A percentile compares a stretch with the other conserved stretches of the same genome.
Conservation (phyloP, 352 stramenopile species). For the Phytophthora sp. region DNA sequence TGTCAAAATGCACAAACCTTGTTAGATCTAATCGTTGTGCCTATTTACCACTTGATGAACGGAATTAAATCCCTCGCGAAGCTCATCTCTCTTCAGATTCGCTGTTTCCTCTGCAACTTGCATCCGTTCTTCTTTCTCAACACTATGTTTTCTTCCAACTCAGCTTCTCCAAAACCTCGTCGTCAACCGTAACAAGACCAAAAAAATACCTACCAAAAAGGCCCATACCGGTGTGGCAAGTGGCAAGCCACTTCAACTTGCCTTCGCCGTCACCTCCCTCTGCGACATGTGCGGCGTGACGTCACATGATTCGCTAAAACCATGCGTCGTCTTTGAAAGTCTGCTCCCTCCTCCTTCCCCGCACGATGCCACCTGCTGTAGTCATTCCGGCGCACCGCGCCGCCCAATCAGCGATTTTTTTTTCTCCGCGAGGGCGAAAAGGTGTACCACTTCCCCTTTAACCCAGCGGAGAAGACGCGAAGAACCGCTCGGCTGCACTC, state of each 20-base stretch:
- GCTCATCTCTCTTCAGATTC: too few species aligned
- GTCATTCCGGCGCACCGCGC: neutral
- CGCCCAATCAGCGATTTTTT: conserved; percentile 22
- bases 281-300: conserved; percentile 8
- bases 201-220: too few species aligned
- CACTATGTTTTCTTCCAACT: too few species aligned
- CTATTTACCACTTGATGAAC: too few species aligned
- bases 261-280: neutral
- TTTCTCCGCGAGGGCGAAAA: neutral
- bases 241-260: conserved; percentile 21
- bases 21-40: too few species aligned
- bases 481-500: conserved; percentile 14
- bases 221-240: neutral
- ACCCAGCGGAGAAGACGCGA: conserved; percentile 24
- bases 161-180: too few species aligned
- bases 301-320: conserved; percentile 15
- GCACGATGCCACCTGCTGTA: neutral
- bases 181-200: too few species aligned
- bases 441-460: conserved; percentile 14
- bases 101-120: too few species aligned
- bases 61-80: too few species aligned
- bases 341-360: neutral
- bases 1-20: too few species aligned
- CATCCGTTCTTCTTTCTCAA: too few species aligned
- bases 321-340: neutral